Conservation (phyloP, 2,329 filamentous ascomycete species). For the Exophiala mesophila region DNA sequence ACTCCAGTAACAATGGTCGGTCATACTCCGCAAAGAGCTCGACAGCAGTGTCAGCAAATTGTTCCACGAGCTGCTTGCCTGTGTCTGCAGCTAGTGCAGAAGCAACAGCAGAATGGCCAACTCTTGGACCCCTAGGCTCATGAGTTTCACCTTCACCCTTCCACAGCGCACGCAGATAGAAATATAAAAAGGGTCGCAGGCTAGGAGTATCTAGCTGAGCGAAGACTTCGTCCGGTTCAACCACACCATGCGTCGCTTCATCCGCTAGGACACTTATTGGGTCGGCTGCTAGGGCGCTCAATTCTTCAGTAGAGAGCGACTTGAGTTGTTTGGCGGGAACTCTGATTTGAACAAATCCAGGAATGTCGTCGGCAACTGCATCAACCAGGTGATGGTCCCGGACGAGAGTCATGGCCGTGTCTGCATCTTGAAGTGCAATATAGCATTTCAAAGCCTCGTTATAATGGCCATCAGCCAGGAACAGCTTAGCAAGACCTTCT, state of each 20-base stretch:
- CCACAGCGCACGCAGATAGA: conserved; percentile 88
- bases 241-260: conserved; percentile 83
- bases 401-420: conserved; percentile 81
- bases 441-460: conserved; percentile 83
- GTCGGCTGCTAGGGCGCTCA: conserved; percentile 76
- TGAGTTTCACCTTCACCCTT: conserved; percentile 53
- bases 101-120: conserved; percentile 27
- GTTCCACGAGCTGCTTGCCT: conserved; percentile 68
- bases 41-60: conserved; percentile 81
- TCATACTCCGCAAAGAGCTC: conserved; percentile 83
- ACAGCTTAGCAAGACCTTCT: conserved; percentile 77
- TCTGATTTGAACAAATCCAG: conserved; percentile 80
- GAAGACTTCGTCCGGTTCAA: conserved; percentile 72
- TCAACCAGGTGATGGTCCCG: conserved; percentile 85
- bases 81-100: conserved; percentile 50
- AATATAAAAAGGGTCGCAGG: conserved; percentile 74
- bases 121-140: conserved; percentile 36
- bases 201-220: conserved; percentile 66
- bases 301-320: conserved; percentile 61
- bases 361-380: conserved; percentile 82
- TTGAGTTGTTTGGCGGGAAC: conserved; percentile 67
- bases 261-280: conserved; percentile 82
- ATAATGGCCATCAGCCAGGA: conserved; percentile 73
- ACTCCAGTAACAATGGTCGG: conserved; percentile 74
- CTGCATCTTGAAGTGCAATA: conserved; percentile 85